These are phyloP conservation scores for Globisporangium solare DNA, from an alignment of 352 stramenopile genomes.

Conservation along the genomic window DNA sequence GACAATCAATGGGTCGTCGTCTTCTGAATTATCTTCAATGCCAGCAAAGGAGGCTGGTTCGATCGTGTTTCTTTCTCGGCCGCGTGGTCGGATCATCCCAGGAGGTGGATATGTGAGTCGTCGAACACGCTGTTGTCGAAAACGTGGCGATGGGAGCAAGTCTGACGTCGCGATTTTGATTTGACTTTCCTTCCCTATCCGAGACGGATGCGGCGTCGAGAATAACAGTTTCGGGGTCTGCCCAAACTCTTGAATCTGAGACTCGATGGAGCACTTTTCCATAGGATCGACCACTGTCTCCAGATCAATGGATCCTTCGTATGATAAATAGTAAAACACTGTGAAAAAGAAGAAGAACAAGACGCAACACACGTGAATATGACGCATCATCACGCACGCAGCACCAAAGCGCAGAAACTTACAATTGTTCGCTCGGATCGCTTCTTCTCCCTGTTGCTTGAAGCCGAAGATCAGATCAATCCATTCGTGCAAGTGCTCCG, in stretches of 20 bases:
- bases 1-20: constrained; percentile 13
- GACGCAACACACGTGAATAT: not conserved
- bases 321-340: constrained; percentile 90
- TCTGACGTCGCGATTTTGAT: constrained; percentile 51
- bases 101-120: constrained; percentile 17
- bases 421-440: constrained; percentile 70
- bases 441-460: constrained; percentile 92
- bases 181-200: constrained; percentile 48
- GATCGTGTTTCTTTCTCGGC: constrained; percentile 18
- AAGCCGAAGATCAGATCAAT: constrained; percentile 98
- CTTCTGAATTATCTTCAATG: constrained; percentile 30
- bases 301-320: constrained; percentile 83
- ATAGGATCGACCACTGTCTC: constrained; percentile 87
- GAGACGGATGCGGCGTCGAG: constrained; percentile 55
- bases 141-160: constrained; percentile 30
- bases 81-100: not conserved
- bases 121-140: constrained; percentile 17
- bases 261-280: constrained; percentile 91
- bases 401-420: constrained; percentile 13
- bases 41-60: constrained; percentile 23
- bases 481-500: constrained; percentile 95
- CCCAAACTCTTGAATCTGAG: constrained; percentile 92
- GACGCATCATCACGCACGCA: not conserved
- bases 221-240: constrained; percentile 86
- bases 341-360: constrained; percentile 2